Evolutionary conservation across 495 filamentous ascomycete species (phyloP).

Genomic region (Penicillium waksmanii): DNA sequence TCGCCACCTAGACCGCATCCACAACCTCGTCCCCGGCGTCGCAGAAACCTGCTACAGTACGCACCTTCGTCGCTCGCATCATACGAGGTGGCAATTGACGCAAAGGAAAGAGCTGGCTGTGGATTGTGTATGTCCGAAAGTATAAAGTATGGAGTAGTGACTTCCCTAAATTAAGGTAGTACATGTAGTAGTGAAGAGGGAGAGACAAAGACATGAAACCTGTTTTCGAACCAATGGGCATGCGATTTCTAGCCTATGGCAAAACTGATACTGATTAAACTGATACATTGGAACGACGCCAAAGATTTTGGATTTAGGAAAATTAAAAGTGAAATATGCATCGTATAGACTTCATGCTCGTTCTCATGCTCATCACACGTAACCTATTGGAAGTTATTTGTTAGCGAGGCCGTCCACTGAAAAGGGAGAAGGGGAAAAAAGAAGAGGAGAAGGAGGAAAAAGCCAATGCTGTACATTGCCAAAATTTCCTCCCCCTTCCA

Average conservation of each 20-base stretch:
- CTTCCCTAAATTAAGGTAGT: too few species aligned
- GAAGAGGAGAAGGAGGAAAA: background rate
- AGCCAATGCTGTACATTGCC: background rate
- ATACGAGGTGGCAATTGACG: background rate
- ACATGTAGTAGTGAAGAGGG: too few species aligned
- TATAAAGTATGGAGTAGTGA: too few species aligned
- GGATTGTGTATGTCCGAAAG: background rate
- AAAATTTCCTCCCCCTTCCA: too few species aligned
- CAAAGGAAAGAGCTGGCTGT: background rate
- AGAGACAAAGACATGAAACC: slow-evolving; percentile 5
- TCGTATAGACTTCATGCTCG: slow-evolving; percentile 40
- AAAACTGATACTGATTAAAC: background rate
- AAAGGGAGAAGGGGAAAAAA: background rate
- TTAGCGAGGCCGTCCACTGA: background rate
- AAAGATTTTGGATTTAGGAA: slow-evolving; percentile 15
- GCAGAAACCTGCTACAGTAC: slow-evolving; percentile 3
- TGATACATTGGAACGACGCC: slow-evolving; percentile 22
- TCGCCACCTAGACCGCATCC: background rate
- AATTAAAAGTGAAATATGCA: slow-evolving; percentile 32
- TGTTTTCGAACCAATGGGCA: slow-evolving; percentile 17
- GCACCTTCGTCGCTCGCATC: background rate
- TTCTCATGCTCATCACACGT: slow-evolving; percentile 48
- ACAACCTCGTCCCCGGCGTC: background rate
- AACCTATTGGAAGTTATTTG: slow-evolving; percentile 27
- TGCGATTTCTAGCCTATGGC: slow-evolving; percentile 28